Percentiles rank a stretch among this genome's conserved stretches.
phyloP scores from a whole-genome alignment of 352 stramenopile genomes.

The Globisporangium viniferum region DNA sequence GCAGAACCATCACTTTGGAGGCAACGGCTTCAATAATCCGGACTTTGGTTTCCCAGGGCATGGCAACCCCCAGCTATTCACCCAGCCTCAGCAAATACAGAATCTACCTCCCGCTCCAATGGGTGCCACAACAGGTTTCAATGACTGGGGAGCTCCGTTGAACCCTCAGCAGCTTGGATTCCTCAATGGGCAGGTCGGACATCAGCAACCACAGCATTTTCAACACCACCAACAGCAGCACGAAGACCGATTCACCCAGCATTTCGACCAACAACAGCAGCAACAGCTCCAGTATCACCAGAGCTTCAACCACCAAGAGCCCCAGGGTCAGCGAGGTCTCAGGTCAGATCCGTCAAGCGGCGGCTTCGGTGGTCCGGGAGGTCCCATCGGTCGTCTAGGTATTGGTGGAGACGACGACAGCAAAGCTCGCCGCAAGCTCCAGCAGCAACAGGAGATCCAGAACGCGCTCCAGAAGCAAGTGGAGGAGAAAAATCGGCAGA shows the following conservation, averaged over 20 bases:
- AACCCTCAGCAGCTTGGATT: slow-evolving; percentile 2
- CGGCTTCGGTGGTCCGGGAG: slow-evolving; percentile 1
- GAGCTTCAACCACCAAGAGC: background rate
- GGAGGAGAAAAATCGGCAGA: slow-evolving; percentile 62
- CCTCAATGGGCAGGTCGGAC: slow-evolving; percentile 2
- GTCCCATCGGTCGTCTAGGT: background rate
- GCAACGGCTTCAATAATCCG: background rate
- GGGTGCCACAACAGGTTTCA: background rate
- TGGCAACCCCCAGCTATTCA: slow-evolving; percentile 1
- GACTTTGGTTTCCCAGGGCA: slow-evolving; percentile 4
- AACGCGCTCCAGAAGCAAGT: slow-evolving; percentile 49
- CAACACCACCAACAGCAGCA: slow-evolving; percentile 21
- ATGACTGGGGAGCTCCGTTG: slow-evolving; percentile 13
- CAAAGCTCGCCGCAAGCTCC: slow-evolving; percentile 11
- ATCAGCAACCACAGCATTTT: slow-evolving; percentile 16
- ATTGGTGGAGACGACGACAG: slow-evolving; percentile 3
- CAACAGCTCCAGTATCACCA: slow-evolving; percentile 12
- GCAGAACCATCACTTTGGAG: background rate
- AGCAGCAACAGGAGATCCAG: slow-evolving; percentile 52
- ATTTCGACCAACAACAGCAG: slow-evolving; percentile 10
- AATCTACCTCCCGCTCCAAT: background rate
- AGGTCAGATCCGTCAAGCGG: background rate
- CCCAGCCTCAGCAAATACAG: slow-evolving; percentile 2
- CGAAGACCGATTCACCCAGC: slow-evolving; percentile 7
- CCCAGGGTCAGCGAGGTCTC: background rate